phyloP scores from a whole-genome alignment of 2,329 filamentous ascomycete species.

The Tolypocladium tropicale region DNA sequence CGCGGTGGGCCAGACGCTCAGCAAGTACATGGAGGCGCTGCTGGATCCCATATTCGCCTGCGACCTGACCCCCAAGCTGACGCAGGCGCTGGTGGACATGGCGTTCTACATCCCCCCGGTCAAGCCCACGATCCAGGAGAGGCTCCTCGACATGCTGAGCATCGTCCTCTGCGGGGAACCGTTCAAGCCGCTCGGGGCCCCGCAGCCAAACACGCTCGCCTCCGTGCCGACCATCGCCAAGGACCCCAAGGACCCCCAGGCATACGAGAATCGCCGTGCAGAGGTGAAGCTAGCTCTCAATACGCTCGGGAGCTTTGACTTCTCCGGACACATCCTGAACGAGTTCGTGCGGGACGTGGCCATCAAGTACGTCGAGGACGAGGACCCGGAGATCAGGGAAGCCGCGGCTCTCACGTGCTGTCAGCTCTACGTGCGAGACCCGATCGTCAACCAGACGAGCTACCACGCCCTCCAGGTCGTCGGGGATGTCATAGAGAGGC shows the following conservation, averaged over 20 bases:
- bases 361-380: slow-evolving; percentile 95
- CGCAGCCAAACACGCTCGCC: slow-evolving; percentile 68
- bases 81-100: slow-evolving; percentile 95
- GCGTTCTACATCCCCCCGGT: slow-evolving; percentile 97
- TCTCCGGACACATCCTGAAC: slow-evolving; percentile 83
- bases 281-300: slow-evolving; percentile 91
- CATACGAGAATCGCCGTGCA: slow-evolving; percentile 69
- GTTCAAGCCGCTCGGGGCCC: slow-evolving; percentile 86
- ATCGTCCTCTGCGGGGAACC: slow-evolving; percentile 85
- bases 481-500: slow-evolving; percentile 92
- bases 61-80: slow-evolving; percentile 85
- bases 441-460: slow-evolving; percentile 95
- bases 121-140: slow-evolving; percentile 85
- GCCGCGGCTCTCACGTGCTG: slow-evolving; percentile 95
- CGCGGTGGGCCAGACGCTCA: slow-evolving; percentile 90
- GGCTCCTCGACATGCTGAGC: slow-evolving; percentile 88
- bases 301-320: slow-evolving; percentile 96
- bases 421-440: slow-evolving; percentile 92
- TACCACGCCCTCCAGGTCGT: slow-evolving; percentile 96
- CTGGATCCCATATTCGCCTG: slow-evolving; percentile 96
- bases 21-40: slow-evolving; percentile 95
- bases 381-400: slow-evolving; percentile 86
- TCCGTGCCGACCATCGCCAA: slow-evolving; percentile 76
- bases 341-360: slow-evolving; percentile 98
- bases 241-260: slow-evolving; percentile 74